These are phyloP conservation scores for Euclidium syriacum DNA, from an alignment of 345 rosid species.

Conservation along the genomic window DNA sequence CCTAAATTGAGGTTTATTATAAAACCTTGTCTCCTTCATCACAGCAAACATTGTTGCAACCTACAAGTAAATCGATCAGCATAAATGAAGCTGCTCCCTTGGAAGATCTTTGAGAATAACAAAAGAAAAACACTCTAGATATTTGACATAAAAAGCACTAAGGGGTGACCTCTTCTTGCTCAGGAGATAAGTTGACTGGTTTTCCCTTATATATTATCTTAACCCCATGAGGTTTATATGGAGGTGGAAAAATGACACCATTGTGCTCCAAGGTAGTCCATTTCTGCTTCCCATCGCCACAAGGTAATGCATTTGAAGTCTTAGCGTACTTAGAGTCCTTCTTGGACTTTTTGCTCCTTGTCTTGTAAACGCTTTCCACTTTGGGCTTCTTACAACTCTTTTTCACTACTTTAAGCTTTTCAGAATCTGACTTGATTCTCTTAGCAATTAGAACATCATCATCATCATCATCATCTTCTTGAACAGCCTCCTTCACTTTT, in stretches of 20 bases:
- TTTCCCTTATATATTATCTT: conserved; percentile 67
- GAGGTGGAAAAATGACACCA: conserved; percentile 91
- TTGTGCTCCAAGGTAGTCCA: conserved; percentile 86
- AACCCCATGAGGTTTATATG: conserved; percentile 73
- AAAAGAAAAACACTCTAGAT: background rate
- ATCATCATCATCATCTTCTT: conserved; percentile 47
- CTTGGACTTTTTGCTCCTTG: conserved; percentile 41
- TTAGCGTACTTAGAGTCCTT: conserved; percentile 53
- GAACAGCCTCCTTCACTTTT: background rate
- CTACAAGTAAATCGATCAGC: conserved; percentile 41
- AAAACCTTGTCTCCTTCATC: conserved; percentile 74
- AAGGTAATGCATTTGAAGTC: conserved; percentile 52
- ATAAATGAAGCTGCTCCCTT: background rate
- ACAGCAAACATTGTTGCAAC: conserved; percentile 92
- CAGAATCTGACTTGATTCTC: conserved; percentile 44
- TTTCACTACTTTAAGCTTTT: conserved; percentile 42
- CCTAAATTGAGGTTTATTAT: conserved; percentile 56
- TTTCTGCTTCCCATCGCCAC: conserved; percentile 83
- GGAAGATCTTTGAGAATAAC: background rate
- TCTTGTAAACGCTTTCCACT: conserved; percentile 38
- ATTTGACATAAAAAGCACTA: background rate
- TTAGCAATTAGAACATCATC: conserved; percentile 66
- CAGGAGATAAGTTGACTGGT: conserved; percentile 64
- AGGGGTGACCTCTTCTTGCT: conserved; percentile 67
- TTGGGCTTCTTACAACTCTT: conserved; percentile 40